phyloP scores from a whole-genome alignment of 768 basidiomycete genomes.

The Tephrocybe sp. region DNA sequence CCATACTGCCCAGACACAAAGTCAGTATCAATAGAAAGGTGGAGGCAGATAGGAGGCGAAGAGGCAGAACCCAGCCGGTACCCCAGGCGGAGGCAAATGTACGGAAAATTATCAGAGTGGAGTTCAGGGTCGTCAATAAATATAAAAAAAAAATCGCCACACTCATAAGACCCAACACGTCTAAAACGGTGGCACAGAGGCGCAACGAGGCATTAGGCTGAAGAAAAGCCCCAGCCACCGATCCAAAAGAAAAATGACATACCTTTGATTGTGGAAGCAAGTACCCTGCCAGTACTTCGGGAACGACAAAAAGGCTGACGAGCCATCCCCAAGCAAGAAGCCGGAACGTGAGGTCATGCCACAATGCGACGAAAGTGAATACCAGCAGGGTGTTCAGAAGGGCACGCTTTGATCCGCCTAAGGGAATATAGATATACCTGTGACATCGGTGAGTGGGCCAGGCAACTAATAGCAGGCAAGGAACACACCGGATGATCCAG shows the following conservation, averaged over 20 bases:
- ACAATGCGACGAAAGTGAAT: constrained; percentile 96
- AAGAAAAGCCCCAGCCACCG: neutral
- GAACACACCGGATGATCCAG: constrained; percentile 78
- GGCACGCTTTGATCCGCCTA: constrained; percentile 64
- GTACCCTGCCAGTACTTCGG: constrained; percentile 67
- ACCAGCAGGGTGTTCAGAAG: constrained; percentile 70
- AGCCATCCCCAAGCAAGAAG: constrained; percentile 98
- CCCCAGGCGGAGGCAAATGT: too few species aligned
- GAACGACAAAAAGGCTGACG: constrained; percentile 83
- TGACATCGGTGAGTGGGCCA: neutral
- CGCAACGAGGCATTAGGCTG: neutral
- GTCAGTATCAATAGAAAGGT: neutral
- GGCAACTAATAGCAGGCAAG: neutral
- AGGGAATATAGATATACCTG: constrained; percentile 93
- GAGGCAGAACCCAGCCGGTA: neutral
- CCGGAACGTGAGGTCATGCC: constrained; percentile 91
- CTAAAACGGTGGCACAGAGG: too few species aligned
- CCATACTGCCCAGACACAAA: constrained; percentile 52
- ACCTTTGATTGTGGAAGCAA: constrained; percentile 68
- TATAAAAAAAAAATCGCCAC: too few species aligned
- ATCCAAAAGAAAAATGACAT: neutral
- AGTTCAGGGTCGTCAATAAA: too few species aligned
- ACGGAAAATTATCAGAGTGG: too few species aligned
- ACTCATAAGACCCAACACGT: too few species aligned
- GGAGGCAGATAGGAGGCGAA: neutral